Percentiles rank a stretch among this genome's conserved stretches.
Conservation (phyloP, 2,329 filamentous ascomycete genomes). For the Pseudopyricularia cyperi region DNA sequence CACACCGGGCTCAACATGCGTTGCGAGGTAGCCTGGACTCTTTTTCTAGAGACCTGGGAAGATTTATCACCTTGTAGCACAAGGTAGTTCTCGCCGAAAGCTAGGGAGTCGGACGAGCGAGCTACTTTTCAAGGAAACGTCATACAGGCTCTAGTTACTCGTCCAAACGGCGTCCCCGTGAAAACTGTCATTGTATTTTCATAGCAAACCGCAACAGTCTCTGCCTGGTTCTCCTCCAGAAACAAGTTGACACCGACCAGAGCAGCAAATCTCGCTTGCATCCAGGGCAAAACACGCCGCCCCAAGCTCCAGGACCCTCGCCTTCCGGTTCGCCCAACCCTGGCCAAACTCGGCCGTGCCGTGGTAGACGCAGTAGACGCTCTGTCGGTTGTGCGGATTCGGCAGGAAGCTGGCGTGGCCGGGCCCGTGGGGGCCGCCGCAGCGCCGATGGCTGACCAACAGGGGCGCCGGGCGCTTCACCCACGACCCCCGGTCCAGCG, state of each 20-base stretch:
- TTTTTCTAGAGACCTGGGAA: too few relatives aligned
- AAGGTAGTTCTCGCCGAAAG: too few relatives aligned
- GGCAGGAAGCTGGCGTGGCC: conserved; percentile 10
- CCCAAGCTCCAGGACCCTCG: conserved; percentile 6
- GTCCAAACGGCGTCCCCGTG: too few relatives aligned
- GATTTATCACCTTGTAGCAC: too few relatives aligned
- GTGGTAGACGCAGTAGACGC: conserved; percentile 10
- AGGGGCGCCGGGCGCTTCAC: not conserved
- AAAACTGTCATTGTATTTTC: not conserved
- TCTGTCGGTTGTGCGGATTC: conserved; percentile 6
- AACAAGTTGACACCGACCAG: not conserved
- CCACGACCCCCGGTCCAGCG: conserved; percentile 5
- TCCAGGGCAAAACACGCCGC: conserved; percentile 5
- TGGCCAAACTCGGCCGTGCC: conserved; percentile 6
- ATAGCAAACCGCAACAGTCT: not conserved
- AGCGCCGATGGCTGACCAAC: conserved; percentile 3
- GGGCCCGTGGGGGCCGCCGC: conserved; percentile 8
- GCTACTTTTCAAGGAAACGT: too few relatives aligned
- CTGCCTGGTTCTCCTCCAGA: not conserved
- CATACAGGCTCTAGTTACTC: too few relatives aligned
- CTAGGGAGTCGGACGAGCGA: too few relatives aligned
- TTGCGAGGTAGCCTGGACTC: too few relatives aligned
- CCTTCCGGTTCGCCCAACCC: conserved; percentile 10
- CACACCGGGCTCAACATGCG: too few relatives aligned
- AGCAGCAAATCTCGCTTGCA: conserved; percentile 8